phyloP scores from a whole-genome alignment of 768 basidiomycete species.

The Auriscalpium orientale region DNA sequence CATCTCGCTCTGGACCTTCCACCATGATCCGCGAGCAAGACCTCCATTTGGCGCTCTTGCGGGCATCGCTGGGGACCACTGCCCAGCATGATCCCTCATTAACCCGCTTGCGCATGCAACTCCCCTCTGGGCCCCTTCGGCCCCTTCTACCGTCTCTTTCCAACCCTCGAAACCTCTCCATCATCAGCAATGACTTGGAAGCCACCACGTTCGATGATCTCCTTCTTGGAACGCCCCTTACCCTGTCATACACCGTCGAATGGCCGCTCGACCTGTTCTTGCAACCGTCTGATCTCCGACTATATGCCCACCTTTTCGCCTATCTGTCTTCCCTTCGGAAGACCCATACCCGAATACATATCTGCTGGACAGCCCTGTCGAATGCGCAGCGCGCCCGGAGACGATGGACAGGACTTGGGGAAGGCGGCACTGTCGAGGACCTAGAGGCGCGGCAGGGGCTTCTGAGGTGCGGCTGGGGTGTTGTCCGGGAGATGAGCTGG shows the following conservation, averaged over 20 bases:
- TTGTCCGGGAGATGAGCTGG: conserved; percentile 85
- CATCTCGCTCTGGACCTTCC: conserved; percentile 50
- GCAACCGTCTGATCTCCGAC: conserved; percentile 60
- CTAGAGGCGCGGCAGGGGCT: conserved; percentile 54
- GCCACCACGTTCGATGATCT: conserved; percentile 58
- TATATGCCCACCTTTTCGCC: conserved; percentile 72
- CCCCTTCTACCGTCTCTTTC: conserved; percentile 74
- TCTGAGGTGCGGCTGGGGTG: conserved; percentile 78
- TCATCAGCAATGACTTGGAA: conserved; percentile 29
- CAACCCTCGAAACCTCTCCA: conserved; percentile 27
- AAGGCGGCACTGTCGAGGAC: conserved; percentile 76
- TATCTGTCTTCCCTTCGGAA: conserved; percentile 81
- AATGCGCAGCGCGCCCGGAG: conserved; percentile 79
- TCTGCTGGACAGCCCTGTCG: conserved; percentile 80
- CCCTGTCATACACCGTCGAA: conserved; percentile 60
- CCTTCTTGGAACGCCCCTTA: conserved; percentile 72
- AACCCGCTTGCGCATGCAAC: conserved; percentile 60
- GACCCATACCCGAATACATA: conserved; percentile 71
- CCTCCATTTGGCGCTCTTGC: conserved; percentile 76
- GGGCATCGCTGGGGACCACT: conserved; percentile 81
- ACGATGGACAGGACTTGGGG: conserved; percentile 80
- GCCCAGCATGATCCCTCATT: conserved; percentile 83
- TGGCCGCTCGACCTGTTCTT: conserved; percentile 93
- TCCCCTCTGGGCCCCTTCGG: conserved; percentile 76
- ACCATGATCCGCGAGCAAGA: conserved; percentile 89